phyloP scores from a whole-genome alignment of 2,329 filamentous ascomycete genomes.

The Fusarium aywerte region DNA sequence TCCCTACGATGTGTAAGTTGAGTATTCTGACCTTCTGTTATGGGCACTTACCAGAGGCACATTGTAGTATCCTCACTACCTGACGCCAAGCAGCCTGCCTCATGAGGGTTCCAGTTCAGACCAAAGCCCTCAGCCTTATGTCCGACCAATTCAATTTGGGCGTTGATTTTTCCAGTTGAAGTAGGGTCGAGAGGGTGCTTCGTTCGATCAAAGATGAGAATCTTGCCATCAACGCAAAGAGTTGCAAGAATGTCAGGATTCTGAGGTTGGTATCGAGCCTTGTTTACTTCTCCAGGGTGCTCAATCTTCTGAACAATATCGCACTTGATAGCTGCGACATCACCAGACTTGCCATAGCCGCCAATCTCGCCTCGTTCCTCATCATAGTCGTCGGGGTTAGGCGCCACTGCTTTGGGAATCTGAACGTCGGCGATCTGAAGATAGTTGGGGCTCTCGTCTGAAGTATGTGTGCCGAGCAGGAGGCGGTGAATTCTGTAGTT shows the following conservation, averaged over 20 bases:
- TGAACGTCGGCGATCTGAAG: slow-evolving; percentile 95
- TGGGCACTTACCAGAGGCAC: slow-evolving; percentile 77
- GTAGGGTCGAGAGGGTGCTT: slow-evolving; percentile 86
- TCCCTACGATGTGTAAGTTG: slow-evolving; percentile 67
- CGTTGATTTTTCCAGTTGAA: slow-evolving; percentile 70
- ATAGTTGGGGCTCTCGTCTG: slow-evolving; percentile 85
- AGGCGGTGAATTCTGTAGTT: slow-evolving; percentile 89
- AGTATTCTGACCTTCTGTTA: slow-evolving; percentile 1
- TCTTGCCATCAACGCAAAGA: slow-evolving; percentile 85
- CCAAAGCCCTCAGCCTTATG: slow-evolving; percentile 93
- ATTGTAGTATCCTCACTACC: slow-evolving; percentile 94
- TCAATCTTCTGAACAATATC: slow-evolving; percentile 95
- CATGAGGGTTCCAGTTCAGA: slow-evolving; percentile 89
- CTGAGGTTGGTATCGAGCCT: slow-evolving; percentile 96
- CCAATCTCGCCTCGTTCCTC: slow-evolving; percentile 93
- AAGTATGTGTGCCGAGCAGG: slow-evolving; percentile 94
- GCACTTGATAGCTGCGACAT: slow-evolving; percentile 82
- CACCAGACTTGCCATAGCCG: slow-evolving; percentile 82
- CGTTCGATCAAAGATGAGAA: slow-evolving; percentile 94
- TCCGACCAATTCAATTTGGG: slow-evolving; percentile 85
- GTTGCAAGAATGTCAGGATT: slow-evolving; percentile 98
- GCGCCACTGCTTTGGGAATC: slow-evolving; percentile 80
- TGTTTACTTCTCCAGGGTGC: slow-evolving; percentile 97
- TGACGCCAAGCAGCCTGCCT: slow-evolving; percentile 83
- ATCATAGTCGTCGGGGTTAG: slow-evolving; percentile 87